Evolutionary conservation across 768 basidiomycete genomes (phyloP).

Genomic region (Pleurotus tuoliensis): DNA sequence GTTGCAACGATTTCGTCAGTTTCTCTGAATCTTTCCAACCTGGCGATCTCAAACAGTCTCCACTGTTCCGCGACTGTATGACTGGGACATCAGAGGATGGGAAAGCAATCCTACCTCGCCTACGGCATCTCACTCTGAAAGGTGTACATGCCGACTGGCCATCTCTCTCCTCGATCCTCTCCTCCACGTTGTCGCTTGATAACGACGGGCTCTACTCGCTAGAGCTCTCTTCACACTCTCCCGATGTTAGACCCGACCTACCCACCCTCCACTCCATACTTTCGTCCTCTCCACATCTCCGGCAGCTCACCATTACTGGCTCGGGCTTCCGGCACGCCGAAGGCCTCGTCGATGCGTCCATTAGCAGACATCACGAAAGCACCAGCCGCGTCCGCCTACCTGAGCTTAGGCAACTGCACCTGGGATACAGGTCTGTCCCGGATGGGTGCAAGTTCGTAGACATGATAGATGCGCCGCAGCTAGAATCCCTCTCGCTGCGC

Average conservation of each 20-base stretch:
- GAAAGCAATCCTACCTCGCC: slow-evolving; percentile 32
- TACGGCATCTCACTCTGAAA: slow-evolving; percentile 45
- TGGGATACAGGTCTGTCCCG: slow-evolving; percentile 40
- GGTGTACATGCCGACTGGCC: slow-evolving; percentile 59
- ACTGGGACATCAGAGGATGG: slow-evolving; percentile 13
- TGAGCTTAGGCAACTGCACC: slow-evolving; percentile 31
- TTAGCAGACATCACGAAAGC: neutral
- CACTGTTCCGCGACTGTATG: slow-evolving; percentile 26
- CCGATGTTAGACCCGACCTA: slow-evolving; percentile 50
- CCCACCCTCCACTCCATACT: slow-evolving; percentile 42
- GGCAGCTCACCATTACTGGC: slow-evolving; percentile 40
- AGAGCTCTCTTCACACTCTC: slow-evolving; percentile 49
- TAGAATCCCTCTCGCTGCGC: slow-evolving; percentile 35
- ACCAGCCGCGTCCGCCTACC: slow-evolving; percentile 17
- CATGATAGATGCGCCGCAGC: slow-evolving; percentile 35
- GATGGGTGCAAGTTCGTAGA: slow-evolving; percentile 37
- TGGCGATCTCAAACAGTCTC: slow-evolving; percentile 27
- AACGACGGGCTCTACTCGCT: slow-evolving; percentile 28
- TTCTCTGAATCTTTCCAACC: slow-evolving; percentile 43
- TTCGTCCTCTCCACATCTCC: slow-evolving; percentile 33
- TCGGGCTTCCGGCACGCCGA: slow-evolving; percentile 31
- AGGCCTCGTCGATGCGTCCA: slow-evolving; percentile 15
- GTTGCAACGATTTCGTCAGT: slow-evolving; percentile 55
- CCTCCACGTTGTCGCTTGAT: slow-evolving; percentile 10
- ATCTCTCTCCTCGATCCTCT: slow-evolving; percentile 32